A percentile compares a stretch with the other conserved stretches of the same genome.
phyloP scores from a whole-genome alignment of 140 eudicot species.

The Stevia rebaudiana region DNA sequence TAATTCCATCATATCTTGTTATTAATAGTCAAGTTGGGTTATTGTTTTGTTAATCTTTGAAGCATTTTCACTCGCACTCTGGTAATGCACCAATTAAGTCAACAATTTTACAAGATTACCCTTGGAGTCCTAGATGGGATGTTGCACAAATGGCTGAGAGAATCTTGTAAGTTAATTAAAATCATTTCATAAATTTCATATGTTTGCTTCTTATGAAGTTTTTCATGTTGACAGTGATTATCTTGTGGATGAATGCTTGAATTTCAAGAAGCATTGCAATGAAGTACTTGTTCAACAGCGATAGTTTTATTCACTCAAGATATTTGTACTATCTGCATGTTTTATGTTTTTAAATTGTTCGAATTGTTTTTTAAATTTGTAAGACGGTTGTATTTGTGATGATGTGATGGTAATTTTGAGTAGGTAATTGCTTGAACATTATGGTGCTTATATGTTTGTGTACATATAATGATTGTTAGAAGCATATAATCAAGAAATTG shows the following conservation, averaged over 20 bases:
- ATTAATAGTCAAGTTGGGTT: not conserved
- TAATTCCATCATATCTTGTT: not conserved
- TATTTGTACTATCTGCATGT: not conserved
- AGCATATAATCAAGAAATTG: too few species aligned
- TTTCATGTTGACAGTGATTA: slow-evolving; percentile 51
- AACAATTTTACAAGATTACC: slow-evolving; percentile 51
- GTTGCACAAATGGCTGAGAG: slow-evolving; percentile 69
- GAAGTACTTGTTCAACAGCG: slow-evolving; percentile 53
- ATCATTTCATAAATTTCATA: not conserved
- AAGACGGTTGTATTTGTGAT: not conserved
- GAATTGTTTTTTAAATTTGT: not conserved
- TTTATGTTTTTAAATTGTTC: not conserved
- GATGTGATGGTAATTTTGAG: slow-evolving; percentile 8
- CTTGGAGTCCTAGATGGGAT: slow-evolving; percentile 99
- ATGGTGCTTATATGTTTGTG: not conserved
- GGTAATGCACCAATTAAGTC: slow-evolving; percentile 66
- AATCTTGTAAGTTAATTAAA: slow-evolving; percentile 52
- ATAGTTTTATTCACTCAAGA: slow-evolving; percentile 10
- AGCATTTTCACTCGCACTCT: slow-evolving; percentile 65
- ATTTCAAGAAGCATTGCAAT: slow-evolving; percentile 79
- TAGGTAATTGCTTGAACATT: not conserved
- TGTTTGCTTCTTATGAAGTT: slow-evolving; percentile 6
- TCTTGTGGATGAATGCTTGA: slow-evolving; percentile 75
- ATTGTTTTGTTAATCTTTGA: slow-evolving; percentile 9
- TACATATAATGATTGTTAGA: not conserved